These are phyloP conservation scores for Lentinula sp. DNA, from an alignment of 768 basidiomycete species.

Conservation along the genomic window DNA sequence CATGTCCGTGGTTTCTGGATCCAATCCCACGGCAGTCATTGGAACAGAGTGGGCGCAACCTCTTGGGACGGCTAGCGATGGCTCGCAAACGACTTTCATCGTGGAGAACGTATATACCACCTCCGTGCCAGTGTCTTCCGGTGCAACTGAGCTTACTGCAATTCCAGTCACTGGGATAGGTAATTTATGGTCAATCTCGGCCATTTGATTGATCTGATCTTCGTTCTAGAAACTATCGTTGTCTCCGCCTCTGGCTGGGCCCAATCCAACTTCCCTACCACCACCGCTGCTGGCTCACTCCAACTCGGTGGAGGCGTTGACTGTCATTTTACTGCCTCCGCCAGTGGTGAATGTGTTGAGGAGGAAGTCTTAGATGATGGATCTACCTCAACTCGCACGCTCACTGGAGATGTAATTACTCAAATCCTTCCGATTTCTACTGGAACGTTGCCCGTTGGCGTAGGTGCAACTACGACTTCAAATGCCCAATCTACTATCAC, in stretches of 20 bases:
- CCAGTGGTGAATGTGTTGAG: background rate
- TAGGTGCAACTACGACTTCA: background rate
- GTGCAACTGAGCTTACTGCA: background rate
- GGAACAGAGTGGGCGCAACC: background rate
- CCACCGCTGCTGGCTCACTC: background rate
- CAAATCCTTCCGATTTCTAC: background rate
- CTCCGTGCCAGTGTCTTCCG: background rate
- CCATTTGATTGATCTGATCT: too few relatives aligned
- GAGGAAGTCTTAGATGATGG: background rate
- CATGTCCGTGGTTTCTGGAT: background rate
- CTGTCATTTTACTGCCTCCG: background rate
- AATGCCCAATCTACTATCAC: background rate
- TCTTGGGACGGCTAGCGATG: background rate
- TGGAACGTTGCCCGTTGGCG: background rate
- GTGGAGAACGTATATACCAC: background rate
- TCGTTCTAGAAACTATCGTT: background rate
- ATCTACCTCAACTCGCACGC: background rate
- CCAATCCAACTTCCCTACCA: background rate
- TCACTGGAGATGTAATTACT: background rate
- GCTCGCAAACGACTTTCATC: background rate
- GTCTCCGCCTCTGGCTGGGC: conserved; percentile 1
- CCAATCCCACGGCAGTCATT: background rate
- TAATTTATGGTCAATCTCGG: background rate
- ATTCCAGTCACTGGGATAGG: background rate
- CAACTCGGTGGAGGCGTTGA: background rate